A percentile compares a stretch with the other conserved stretches of the same genome.
Conservation (phyloP, 768 basidiomycete genomes). For the Coprinopsis marcescibilis region DNA sequence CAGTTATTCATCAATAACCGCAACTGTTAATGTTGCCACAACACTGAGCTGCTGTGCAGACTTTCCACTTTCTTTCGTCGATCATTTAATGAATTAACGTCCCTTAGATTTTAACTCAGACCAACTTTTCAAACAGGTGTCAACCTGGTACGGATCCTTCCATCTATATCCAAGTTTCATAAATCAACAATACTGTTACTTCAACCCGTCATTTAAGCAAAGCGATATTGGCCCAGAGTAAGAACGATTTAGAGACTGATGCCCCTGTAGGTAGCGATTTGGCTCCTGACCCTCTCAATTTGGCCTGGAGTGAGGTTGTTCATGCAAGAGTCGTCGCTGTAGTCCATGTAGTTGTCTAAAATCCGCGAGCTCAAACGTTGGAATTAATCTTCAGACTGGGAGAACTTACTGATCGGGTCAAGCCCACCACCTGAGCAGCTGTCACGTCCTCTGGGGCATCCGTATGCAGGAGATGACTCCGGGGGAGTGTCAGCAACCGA, state of each 20-base stretch:
- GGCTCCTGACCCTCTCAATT: constrained; percentile 11
- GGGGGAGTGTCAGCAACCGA: constrained; percentile 41
- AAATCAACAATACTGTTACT: too few relatives aligned
- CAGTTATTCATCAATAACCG: too few relatives aligned
- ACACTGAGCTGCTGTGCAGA: too few relatives aligned
- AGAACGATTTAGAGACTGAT: constrained; percentile 2
- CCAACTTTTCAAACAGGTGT: too few relatives aligned
- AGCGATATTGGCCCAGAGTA: not conserved
- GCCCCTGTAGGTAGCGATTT: constrained; percentile 9
- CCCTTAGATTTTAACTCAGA: too few relatives aligned
- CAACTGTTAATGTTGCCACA: too few relatives aligned
- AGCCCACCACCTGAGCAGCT: constrained; percentile 35
- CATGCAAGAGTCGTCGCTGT: constrained; percentile 26
- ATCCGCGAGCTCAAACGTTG: not conserved
- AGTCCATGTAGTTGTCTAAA: constrained; percentile 33
- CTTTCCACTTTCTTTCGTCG: too few relatives aligned
- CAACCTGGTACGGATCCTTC: too few relatives aligned
- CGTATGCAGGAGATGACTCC: constrained; percentile 36
- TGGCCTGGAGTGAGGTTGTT: constrained; percentile 26
- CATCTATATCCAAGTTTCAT: too few relatives aligned
- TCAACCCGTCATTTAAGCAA: not conserved
- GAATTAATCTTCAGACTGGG: not conserved
- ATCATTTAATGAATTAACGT: too few relatives aligned
- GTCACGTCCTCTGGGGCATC: constrained; percentile 34
- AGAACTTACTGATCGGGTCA: constrained; percentile 37